Evolutionary conservation across 1,284 basidiomycete species (phyloP), one percentile per base, ranked within the genome.

Genomic region (Meripilus lineatus): DNA sequence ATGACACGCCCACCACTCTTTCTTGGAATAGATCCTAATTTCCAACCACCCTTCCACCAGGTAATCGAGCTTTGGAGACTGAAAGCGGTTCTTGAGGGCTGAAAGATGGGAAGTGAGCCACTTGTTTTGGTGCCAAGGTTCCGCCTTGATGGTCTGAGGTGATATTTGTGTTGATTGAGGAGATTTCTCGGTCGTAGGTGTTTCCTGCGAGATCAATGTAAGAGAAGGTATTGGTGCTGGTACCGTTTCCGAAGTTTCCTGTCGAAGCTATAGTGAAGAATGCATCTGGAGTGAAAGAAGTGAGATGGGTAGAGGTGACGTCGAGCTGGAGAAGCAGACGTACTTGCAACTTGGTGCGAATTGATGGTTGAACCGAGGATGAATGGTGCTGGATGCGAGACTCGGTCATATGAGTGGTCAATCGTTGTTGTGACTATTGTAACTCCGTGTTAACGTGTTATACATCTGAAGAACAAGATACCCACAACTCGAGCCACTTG

Each of bases 371-470:
- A 81, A 4, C 71, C 70, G 1, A 77, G 58, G 40, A 77, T 71
- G 52, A 84, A 77, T 1, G 82, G 79, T 34, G 70, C 69, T 1
- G 83, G 82, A 13, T 73, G 57, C 28, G 81, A 62, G 13, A 67
- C 64, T 15, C 84, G 76, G 44, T 77, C 62, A 56, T 86, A 89
- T 1, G 78, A 81, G 55, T 87, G 84, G 53, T 88, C 82, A 50
- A 88, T 74, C 6, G 59, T 56, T 1, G 74, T 66, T 39, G 66
- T 65, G 53, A 74, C 81, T 85, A 25, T 11, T 28, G 21, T 47
- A 40, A 17, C 10, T 30, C 28, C 36, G 28, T 47, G 24, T 32
- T 25, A 22, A 17, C n/a, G n/a, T n/a, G n/a, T n/a, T n/a, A n/a
- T 20, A 26, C 10, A 13, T 15, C 13, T 34, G 25, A 14, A 10